These are phyloP conservation scores for Trichoderma lentiforme DNA, from an alignment of 2,329 filamentous ascomycete genomes.

Conservation along the genomic window DNA sequence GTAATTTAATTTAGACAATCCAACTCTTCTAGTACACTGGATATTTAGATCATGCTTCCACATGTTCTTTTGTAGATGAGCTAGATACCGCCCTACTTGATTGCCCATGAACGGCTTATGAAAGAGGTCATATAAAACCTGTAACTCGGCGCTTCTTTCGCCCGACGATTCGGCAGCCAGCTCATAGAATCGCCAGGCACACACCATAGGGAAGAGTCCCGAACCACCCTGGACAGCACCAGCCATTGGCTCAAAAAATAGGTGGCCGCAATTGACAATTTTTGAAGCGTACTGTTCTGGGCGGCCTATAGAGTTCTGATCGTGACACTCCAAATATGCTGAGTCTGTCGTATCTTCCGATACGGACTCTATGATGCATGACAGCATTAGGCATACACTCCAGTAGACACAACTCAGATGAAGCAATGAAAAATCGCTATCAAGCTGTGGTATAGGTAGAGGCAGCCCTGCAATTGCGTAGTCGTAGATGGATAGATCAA, in stretches of 20 bases:
- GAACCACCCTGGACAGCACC: neutral
- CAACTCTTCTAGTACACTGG: neutral
- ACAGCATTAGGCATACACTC: neutral
- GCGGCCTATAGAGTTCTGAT: neutral
- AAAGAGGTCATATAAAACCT: slow-evolving; percentile 2
- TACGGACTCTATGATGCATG: neutral
- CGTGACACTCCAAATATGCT: neutral
- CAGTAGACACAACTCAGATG: slow-evolving; percentile 5
- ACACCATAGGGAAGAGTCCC: neutral
- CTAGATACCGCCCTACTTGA: neutral
- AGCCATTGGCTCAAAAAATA: slow-evolving; percentile 8
- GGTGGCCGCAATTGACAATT: neutral
- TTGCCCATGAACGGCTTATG: neutral
- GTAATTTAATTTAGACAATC: neutral
- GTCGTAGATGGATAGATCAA: slow-evolving; percentile 4
- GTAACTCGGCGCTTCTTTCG: neutral
- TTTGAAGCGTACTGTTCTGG: neutral
- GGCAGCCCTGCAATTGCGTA: neutral
- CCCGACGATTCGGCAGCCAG: neutral
- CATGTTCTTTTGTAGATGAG: neutral
- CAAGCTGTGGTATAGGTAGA: neutral
- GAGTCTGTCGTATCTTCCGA: neutral
- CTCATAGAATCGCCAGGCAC: neutral
- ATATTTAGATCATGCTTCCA: neutral
- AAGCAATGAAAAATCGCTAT: slow-evolving; percentile 13